Evolutionary conservation across 345 rosid species (phyloP).

Genomic region (Camelina sativa): DNA sequence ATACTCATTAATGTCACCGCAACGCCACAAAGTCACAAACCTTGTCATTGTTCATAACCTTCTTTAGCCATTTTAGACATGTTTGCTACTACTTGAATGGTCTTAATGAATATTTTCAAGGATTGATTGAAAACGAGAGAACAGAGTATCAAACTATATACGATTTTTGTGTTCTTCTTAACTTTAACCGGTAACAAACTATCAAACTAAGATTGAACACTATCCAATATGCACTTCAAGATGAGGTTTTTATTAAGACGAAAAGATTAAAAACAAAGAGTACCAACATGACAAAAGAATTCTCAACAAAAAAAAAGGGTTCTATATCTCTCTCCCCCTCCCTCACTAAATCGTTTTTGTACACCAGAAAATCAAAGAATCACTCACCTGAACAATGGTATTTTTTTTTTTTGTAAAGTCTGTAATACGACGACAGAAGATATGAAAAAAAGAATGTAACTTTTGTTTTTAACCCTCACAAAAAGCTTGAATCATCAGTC

Average conservation of each 20-base stretch:
- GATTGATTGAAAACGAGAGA: background rate
- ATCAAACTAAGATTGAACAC: background rate
- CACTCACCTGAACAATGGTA: slow-evolving; percentile 38
- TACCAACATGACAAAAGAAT: slow-evolving; percentile 29
- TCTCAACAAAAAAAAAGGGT: slow-evolving; percentile 14
- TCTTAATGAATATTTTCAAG: background rate
- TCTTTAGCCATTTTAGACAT: slow-evolving; percentile 3
- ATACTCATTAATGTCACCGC: slow-evolving; percentile 5
- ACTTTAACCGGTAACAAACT: background rate
- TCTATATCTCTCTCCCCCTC: slow-evolving; percentile 26
- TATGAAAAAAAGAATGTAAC: slow-evolving; percentile 28
- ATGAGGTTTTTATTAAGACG: slow-evolving; percentile 32
- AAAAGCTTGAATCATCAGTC: slow-evolving; percentile 45
- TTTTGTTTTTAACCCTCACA: slow-evolving; percentile 29
- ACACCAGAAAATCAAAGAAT: slow-evolving; percentile 46
- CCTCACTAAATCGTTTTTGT: slow-evolving; percentile 34
- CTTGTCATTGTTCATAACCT: slow-evolving; percentile 8
- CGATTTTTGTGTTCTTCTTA: background rate
- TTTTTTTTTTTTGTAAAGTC: background rate
- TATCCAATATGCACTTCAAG: slow-evolving; percentile 2
- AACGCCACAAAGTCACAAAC: slow-evolving; percentile 12
- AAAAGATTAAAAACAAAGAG: slow-evolving; percentile 10
- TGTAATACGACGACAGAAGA: slow-evolving; percentile 20
- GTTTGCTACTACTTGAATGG: background rate
- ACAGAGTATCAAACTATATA: background rate